Percentiles rank a stretch among this genome's conserved stretches.
phyloP scores from a whole-genome alignment of 2,329 filamentous ascomycete species.

The Rachicladosporium sp. region DNA sequence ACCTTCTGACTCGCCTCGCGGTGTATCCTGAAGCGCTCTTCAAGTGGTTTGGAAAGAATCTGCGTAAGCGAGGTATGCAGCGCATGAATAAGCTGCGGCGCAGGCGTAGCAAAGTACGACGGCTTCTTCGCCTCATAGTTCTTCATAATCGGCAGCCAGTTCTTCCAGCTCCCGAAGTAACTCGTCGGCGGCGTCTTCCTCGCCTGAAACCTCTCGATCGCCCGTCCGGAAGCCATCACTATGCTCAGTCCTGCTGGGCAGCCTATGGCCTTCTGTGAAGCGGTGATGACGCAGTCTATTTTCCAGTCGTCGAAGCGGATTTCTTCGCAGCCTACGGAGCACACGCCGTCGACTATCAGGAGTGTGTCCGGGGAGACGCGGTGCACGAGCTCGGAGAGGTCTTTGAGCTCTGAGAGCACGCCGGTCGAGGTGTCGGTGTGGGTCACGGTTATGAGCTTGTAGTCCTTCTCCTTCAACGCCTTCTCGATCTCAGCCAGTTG shows the following conservation, averaged over 20 bases:
- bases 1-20: conserved; percentile 67
- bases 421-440: conserved; percentile 97
- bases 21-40: conserved; percentile 75
- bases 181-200: conserved; percentile 71
- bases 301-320: conserved; percentile 93
- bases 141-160: conserved; percentile 96
- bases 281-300: conserved; percentile 83
- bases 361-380: conserved; percentile 83
- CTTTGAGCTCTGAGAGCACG: conserved; percentile 81
- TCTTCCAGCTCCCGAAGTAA: conserved; percentile 94
- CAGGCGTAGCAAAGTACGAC: conserved; percentile 94
- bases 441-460: conserved; percentile 89
- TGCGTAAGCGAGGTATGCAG: conserved; percentile 80
- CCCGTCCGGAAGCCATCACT: conserved; percentile 80
- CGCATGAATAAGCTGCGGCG: conserved; percentile 84
- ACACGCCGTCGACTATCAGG: conserved; percentile 88
- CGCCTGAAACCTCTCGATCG: conserved; percentile 66
- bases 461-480: conserved; percentile 78
- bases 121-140: conserved; percentile 98
- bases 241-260: conserved; percentile 90
- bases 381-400: conserved; percentile 69
- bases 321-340: conserved; percentile 91
- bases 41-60: conserved; percentile 67
- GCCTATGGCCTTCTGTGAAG: conserved; percentile 93
- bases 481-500: conserved; percentile 79